Evolutionary conservation across 768 basidiomycete species (phyloP).

Genomic region (Symmetrospora coprosmae): DNA sequence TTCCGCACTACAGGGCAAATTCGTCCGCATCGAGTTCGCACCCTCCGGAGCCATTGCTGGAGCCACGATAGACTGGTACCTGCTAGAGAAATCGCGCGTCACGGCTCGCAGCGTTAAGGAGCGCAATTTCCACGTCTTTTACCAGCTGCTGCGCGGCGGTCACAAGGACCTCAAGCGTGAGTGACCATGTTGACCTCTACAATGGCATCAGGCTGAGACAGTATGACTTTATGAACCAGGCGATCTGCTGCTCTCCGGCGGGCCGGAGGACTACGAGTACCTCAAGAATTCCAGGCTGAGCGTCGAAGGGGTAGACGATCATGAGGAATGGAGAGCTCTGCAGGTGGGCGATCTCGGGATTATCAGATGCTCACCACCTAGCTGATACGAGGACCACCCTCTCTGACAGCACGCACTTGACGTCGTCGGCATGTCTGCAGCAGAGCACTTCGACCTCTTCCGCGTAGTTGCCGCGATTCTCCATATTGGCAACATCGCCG

Average conservation of each 20-base stretch:
- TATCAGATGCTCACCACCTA: neutral
- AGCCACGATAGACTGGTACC: constrained; percentile 97
- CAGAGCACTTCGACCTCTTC: constrained; percentile 84
- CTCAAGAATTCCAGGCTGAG: constrained; percentile 75
- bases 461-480: constrained; percentile 84
- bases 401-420: constrained; percentile 56
- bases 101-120: constrained; percentile 76
- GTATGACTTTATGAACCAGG: neutral
- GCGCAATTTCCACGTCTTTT: constrained; percentile 91
- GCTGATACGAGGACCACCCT: constrained; percentile 1
- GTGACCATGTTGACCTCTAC: too few species aligned
- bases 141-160: constrained; percentile 73
- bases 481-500: constrained; percentile 83
- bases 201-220: constrained; percentile 34
- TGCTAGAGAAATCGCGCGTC: constrained; percentile 92
- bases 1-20: constrained; percentile 84
- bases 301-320: constrained; percentile 90
- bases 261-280: constrained; percentile 71
- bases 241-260: constrained; percentile 39
- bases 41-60: constrained; percentile 88
- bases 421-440: constrained; percentile 67
- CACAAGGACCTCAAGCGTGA: constrained; percentile 52
- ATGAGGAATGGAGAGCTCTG: constrained; percentile 68
- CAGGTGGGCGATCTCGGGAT: constrained; percentile 43
- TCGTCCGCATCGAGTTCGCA: constrained; percentile 86